phyloP scores from a whole-genome alignment of 768 basidiomycete genomes.

The Pilatotrama ljubarskyi region DNA sequence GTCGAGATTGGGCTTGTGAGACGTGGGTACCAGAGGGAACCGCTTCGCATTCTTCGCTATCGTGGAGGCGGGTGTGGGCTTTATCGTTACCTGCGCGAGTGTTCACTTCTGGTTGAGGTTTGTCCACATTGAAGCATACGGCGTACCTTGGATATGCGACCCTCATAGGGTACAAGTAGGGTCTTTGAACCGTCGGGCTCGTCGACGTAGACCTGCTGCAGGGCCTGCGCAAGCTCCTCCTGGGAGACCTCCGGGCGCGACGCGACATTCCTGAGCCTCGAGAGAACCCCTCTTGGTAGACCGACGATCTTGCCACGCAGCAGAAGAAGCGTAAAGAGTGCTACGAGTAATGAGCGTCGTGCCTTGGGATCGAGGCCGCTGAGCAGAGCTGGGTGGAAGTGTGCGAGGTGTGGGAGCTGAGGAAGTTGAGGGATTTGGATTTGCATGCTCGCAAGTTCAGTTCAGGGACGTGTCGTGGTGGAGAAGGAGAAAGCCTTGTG shows the following conservation, averaged over 20 bases:
- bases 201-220: conserved; percentile 65
- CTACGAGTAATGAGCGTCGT: conserved; percentile 39
- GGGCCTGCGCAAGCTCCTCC: conserved; percentile 46
- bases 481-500: not conserved
- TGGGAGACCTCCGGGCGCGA: conserved; percentile 16
- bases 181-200: conserved; percentile 59
- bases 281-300: conserved; percentile 35
- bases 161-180: conserved; percentile 66
- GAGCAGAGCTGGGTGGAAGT: conserved; percentile 3
- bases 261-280: conserved; percentile 30
- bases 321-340: conserved; percentile 49
- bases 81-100: conserved; percentile 9
- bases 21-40: conserved; percentile 59
- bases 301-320: conserved; percentile 47
- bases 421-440: not conserved
- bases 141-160: conserved; percentile 61
- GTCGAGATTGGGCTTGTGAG: conserved; percentile 66
- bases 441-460: too few relatives aligned
- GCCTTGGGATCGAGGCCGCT: conserved; percentile 9
- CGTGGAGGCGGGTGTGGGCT: conserved; percentile 48
- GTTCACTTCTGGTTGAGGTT: not conserved
- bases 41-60: conserved; percentile 53
- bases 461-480: not conserved
- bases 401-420: not conserved
- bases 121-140: not conserved